Evolutionary conservation across 2,329 filamentous ascomycete species (phyloP), one percentile per base, ranked within the genome.

Genomic region (Trichophyton schoenleinii): DNA sequence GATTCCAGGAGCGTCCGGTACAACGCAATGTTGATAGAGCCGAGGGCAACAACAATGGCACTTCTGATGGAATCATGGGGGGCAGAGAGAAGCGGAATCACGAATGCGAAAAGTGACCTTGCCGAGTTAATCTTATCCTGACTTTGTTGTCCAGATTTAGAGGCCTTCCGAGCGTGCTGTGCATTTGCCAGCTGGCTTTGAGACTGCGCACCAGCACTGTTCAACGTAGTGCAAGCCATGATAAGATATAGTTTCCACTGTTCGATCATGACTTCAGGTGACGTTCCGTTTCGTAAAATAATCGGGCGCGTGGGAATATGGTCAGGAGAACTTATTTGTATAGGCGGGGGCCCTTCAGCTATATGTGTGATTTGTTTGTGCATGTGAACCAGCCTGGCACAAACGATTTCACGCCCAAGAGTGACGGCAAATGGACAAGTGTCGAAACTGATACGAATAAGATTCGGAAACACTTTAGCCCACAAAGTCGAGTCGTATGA

Each of bases 181-280:
- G 81, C 80, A 64, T 81, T 81, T 11, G 80, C 78, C 34, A 86
- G 78, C 61, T 85, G 83, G 22, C 80, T 79, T 63, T 82, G 78
- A 38, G 78, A 79, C 61, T 83, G 79, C 20, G 79, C 84, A 8
- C 90, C 90, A 8, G 89, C 83, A 66, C 94, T 94, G 42, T 89
- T 91, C 61, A 99, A 79, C 0, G 94, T 97, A 8, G 92, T 96
- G 74, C 95, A 99, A 8, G 92, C 94, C 76, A 99, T 96, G 61
- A 96, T 91, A 28, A 99, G 80, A 72, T 97, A 97, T 1, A 97
- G 79, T 74, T 96, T 97, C 92, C 92, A 99, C 71, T 99, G 94
- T 73, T 97, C 95, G 62, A 99, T 85, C 62, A 96, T 80, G 22
- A 95, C 85, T 68, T 95, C 91, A 0, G 91, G 88, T 82, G 65